phyloP scores from a whole-genome alignment of 2,329 filamentous ascomycete species.

The Cladosporium sp. region DNA sequence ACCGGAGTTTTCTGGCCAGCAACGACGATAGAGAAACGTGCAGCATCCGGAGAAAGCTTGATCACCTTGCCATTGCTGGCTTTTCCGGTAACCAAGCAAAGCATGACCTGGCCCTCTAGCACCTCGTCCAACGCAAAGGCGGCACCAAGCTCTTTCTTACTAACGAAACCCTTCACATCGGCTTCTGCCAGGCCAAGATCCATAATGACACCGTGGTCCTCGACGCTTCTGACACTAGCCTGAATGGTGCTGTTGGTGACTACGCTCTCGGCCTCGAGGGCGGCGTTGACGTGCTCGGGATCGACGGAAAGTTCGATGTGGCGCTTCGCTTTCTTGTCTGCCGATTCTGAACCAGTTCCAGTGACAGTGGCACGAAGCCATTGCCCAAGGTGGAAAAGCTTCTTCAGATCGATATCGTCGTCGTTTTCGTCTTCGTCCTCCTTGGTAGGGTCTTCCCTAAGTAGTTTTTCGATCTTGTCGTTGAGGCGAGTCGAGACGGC shows the following conservation, averaged over 20 bases:
- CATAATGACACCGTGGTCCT: slow-evolving; percentile 94
- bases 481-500: slow-evolving; percentile 80
- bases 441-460: slow-evolving; percentile 56
- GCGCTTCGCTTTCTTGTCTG: slow-evolving; percentile 55
- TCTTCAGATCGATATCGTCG: slow-evolving; percentile 64
- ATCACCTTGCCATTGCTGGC: slow-evolving; percentile 75
- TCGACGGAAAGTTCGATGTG: slow-evolving; percentile 83
- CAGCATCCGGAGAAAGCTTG: slow-evolving; percentile 73
- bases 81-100: slow-evolving; percentile 75
- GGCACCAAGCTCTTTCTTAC: slow-evolving; percentile 72
- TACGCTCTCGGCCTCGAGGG: slow-evolving; percentile 67
- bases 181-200: slow-evolving; percentile 71
- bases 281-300: slow-evolving; percentile 71
- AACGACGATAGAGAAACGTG: slow-evolving; percentile 29
- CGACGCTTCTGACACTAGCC: slow-evolving; percentile 83
- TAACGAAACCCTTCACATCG: slow-evolving; percentile 73
- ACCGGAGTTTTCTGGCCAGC: slow-evolving; percentile 22
- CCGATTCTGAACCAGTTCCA: slow-evolving; percentile 66
- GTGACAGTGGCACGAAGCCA: slow-evolving; percentile 81
- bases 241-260: slow-evolving; percentile 75
- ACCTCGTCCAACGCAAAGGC: slow-evolving; percentile 61
- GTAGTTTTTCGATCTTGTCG: slow-evolving; percentile 62
- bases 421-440: slow-evolving; percentile 51
- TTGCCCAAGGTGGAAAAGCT: slow-evolving; percentile 77
- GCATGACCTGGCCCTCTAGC: slow-evolving; percentile 75